Conservation (phyloP, 495 filamentous ascomycete species). For the Talaromyces nanjingensis region DNA sequence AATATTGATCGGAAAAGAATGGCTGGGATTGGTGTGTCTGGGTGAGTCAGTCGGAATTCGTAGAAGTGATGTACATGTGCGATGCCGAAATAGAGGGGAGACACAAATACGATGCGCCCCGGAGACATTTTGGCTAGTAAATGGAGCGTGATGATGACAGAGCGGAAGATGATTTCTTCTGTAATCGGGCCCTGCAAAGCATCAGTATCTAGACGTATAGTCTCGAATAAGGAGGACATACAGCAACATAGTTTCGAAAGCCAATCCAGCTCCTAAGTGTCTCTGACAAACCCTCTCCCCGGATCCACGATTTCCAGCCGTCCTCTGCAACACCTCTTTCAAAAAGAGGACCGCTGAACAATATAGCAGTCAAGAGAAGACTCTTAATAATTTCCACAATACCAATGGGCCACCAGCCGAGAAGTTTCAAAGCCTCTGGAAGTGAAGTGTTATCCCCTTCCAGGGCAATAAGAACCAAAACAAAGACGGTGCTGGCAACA, state of each 20-base stretch:
- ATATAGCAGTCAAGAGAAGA: conserved; percentile 62
- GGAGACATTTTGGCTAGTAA: conserved; percentile 60
- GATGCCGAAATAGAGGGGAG: conserved; percentile 88
- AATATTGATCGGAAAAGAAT: conserved; percentile 65
- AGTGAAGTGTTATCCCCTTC: conserved; percentile 36
- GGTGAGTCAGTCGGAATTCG: conserved; percentile 80
- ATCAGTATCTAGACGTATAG: conserved; percentile 8
- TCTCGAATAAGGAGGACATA: conserved; percentile 18
- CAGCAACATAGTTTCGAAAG: conserved; percentile 59
- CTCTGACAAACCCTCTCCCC: conserved; percentile 31
- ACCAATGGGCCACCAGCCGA: conserved; percentile 71
- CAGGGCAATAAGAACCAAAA: conserved; percentile 51
- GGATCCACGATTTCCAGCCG: conserved; percentile 60
- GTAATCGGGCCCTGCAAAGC: conserved; percentile 68
- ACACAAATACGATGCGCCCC: conserved; percentile 60
- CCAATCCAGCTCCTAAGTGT: conserved; percentile 54
- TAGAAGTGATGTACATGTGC: conserved; percentile 95
- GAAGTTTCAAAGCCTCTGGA: conserved; percentile 49
- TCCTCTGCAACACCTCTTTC: conserved; percentile 64
- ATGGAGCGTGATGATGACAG: conserved; percentile 72
- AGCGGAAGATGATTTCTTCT: conserved; percentile 91
- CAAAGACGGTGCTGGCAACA: conserved; percentile 49
- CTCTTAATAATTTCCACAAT: conserved; percentile 48
- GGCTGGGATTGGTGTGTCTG: conserved; percentile 51
- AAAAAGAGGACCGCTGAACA: conserved; percentile 83